Conservation (phyloP, 306 rosid genomes). For the Trifolium pratense region DNA sequence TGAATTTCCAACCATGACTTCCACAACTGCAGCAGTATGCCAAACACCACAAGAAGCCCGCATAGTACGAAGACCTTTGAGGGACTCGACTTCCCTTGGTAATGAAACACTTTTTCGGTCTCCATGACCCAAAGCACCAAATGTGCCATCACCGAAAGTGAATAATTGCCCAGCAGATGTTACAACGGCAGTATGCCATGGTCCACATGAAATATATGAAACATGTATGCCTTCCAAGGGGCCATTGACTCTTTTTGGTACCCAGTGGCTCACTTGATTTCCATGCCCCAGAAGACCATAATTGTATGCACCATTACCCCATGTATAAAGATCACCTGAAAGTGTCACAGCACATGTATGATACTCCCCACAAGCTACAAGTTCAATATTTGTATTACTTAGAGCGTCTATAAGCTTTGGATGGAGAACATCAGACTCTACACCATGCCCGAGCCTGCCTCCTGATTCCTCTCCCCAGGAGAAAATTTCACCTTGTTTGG, state of each 20-base stretch:
- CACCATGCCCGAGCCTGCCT: constrained; percentile 99
- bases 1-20: constrained; percentile 96
- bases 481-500: constrained; percentile 96
- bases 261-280: constrained; percentile 99
- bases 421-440: constrained; percentile 82
- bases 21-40: constrained; percentile 99
- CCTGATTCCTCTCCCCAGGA: constrained; percentile 99
- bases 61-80: constrained; percentile 95
- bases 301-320: constrained; percentile 97
- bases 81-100: constrained; percentile 97
- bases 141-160: constrained; percentile 98
- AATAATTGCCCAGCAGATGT: constrained; percentile 96
- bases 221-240: constrained; percentile 96
- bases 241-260: constrained; percentile 92
- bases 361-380: constrained; percentile 99
- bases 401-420: constrained; percentile 95
- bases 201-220: constrained; percentile 96
- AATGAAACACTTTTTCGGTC: constrained; percentile 73
- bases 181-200: constrained; percentile 98
- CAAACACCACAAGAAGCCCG: constrained; percentile 99
- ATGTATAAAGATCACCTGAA: constrained; percentile 95
- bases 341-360: constrained; percentile 97
- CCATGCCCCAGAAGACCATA: constrained; percentile 97
- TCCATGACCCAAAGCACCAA: constrained; percentile 98
- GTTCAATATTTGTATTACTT: constrained; percentile 84